A percentile compares a stretch with the other conserved stretches of the same genome.
Evolutionary conservation across 2,329 filamentous ascomycete genomes (phyloP).

Genomic region (Colletotrichum gigasporum): DNA sequence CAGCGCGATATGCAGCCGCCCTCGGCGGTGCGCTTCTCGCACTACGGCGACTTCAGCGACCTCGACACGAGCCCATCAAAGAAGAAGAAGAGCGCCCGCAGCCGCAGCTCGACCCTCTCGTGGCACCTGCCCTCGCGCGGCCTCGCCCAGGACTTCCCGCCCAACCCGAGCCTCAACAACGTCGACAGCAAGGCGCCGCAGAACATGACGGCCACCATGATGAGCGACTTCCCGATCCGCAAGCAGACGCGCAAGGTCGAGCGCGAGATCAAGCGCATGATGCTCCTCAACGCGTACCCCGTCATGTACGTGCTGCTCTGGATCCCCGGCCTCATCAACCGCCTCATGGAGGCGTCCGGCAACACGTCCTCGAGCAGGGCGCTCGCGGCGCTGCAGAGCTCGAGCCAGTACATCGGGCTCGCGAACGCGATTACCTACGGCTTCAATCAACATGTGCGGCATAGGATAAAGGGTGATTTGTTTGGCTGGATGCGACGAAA

Average conservation of each 20-base stretch:
- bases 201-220: conserved; percentile 15
- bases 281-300: conserved; percentile 49
- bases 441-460: conserved; percentile 44
- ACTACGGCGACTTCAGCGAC: background rate
- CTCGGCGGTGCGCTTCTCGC: background rate
- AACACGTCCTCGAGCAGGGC: conserved; percentile 27
- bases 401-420: conserved; percentile 47
- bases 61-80: background rate
- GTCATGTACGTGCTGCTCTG: conserved; percentile 48
- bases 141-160: conserved; percentile 12
- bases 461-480: conserved; percentile 25
- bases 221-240: conserved; percentile 34
- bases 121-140: conserved; percentile 9
- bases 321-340: conserved; percentile 48
- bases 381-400: conserved; percentile 42
- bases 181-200: background rate
- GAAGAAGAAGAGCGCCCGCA: background rate
- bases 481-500: conserved; percentile 17
- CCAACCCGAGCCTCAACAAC: conserved; percentile 9
- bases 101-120: conserved; percentile 4
- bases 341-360: conserved; percentile 40
- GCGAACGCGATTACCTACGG: conserved; percentile 50
- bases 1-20: conserved; percentile 12
- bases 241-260: conserved; percentile 33
- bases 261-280: conserved; percentile 41